phyloP scores from a whole-genome alignment of 805 yeast species.

The Cyberlindnera lachancei region DNA sequence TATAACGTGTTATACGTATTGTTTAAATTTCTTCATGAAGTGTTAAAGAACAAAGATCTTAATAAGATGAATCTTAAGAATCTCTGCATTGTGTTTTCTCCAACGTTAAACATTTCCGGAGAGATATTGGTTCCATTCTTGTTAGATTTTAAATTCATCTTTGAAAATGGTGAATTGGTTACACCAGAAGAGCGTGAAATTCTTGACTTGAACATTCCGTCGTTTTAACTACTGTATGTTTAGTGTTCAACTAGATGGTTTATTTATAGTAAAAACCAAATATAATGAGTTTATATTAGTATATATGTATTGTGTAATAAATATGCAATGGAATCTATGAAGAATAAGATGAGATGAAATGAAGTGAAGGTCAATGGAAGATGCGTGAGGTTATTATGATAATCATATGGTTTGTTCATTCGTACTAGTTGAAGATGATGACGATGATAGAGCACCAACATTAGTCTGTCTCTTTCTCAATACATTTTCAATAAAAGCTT shows the following conservation, averaged over 20 bases:
- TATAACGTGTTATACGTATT: conserved; percentile 54
- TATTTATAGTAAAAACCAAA: too few relatives aligned
- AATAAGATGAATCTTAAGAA: conserved; percentile 86
- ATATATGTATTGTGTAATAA: too few relatives aligned
- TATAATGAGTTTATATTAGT: too few relatives aligned
- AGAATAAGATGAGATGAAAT: too few relatives aligned
- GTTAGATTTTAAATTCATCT: conserved; percentile 54
- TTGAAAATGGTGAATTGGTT: conserved; percentile 42
- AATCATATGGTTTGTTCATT: too few relatives aligned
- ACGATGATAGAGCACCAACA: too few relatives aligned
- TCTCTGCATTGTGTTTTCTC: conserved; percentile 73
- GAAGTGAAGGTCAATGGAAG: too few relatives aligned
- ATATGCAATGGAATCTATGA: too few relatives aligned
- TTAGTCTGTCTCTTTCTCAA: conserved; percentile 64
- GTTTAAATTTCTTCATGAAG: conserved; percentile 60
- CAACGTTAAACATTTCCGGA: conserved; percentile 64
- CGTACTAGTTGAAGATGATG: too few relatives aligned
- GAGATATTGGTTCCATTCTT: conserved; percentile 52
- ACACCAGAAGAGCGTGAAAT: conserved; percentile 35
- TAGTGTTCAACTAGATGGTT: too few relatives aligned
- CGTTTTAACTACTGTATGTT: too few relatives aligned
- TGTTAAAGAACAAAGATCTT: conserved; percentile 47
- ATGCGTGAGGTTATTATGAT: too few relatives aligned
- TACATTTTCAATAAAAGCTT: conserved; percentile 91
- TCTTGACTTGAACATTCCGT: conserved; percentile 47